These are phyloP conservation scores for Hymenoscyphus scutula DNA, from an alignment of 2,329 filamentous ascomycete genomes.

Conservation along the genomic window DNA sequence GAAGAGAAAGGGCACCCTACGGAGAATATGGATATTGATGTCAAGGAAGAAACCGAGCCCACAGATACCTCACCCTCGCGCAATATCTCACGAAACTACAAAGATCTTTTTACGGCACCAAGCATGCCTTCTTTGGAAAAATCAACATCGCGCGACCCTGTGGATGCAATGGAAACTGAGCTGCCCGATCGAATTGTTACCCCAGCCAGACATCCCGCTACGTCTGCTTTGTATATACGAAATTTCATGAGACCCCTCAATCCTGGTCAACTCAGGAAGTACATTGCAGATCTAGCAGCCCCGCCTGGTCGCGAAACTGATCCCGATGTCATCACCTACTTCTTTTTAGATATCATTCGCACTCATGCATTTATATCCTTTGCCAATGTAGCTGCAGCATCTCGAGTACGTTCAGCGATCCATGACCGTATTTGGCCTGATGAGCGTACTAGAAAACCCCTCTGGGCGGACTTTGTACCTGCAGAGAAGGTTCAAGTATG, in stretches of 20 bases:
- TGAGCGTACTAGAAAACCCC: slow-evolving; percentile 76
- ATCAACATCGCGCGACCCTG: slow-evolving; percentile 18
- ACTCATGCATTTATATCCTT: slow-evolving; percentile 86
- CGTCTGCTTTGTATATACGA: slow-evolving; percentile 80
- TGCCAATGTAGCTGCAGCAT: slow-evolving; percentile 65
- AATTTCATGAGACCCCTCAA: slow-evolving; percentile 87
- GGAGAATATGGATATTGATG: neutral
- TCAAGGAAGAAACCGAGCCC: slow-evolving; percentile 3
- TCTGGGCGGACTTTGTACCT: slow-evolving; percentile 90
- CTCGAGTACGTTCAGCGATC: slow-evolving; percentile 70
- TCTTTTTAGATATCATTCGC: slow-evolving; percentile 80
- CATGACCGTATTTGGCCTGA: slow-evolving; percentile 84
- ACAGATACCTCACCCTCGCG: slow-evolving; percentile 19
- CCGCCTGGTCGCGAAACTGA: slow-evolving; percentile 51
- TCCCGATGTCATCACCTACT: slow-evolving; percentile 58
- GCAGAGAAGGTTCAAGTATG: slow-evolving; percentile 69
- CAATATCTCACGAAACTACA: slow-evolving; percentile 45
- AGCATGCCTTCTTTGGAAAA: slow-evolving; percentile 14
- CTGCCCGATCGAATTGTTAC: slow-evolving; percentile 37
- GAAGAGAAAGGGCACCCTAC: neutral
- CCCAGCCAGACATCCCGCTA: slow-evolving; percentile 68
- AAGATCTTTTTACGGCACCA: slow-evolving; percentile 40
- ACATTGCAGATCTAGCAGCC: slow-evolving; percentile 68
- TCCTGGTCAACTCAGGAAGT: slow-evolving; percentile 60
- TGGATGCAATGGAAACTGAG: slow-evolving; percentile 24